These are phyloP conservation scores for Penicillium odoratum DNA, from an alignment of 495 filamentous ascomycete genomes.

Conservation along the genomic window DNA sequence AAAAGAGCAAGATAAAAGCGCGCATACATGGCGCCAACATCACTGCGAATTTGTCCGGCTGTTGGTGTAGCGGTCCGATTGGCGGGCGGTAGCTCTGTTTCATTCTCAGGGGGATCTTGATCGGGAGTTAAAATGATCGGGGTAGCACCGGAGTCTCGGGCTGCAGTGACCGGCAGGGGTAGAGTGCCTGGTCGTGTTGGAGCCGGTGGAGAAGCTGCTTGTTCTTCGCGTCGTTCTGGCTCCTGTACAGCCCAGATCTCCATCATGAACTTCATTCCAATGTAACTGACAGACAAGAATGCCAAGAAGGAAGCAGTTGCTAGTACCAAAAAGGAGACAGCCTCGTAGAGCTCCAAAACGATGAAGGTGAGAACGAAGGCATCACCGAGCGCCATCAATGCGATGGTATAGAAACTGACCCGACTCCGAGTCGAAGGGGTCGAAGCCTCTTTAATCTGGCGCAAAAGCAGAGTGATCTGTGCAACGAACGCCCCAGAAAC, in stretches of 20 bases:
- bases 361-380: slow-evolving; percentile 66
- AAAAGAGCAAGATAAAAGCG: slow-evolving; percentile 75
- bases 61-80: slow-evolving; percentile 32
- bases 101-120: slow-evolving; percentile 62
- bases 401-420: slow-evolving; percentile 85
- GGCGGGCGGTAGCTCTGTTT: slow-evolving; percentile 24
- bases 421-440: slow-evolving; percentile 93
- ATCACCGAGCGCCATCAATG: slow-evolving; percentile 84
- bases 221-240: slow-evolving; percentile 69
- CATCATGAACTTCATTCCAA: slow-evolving; percentile 81
- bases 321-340: slow-evolving; percentile 67
- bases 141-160: slow-evolving; percentile 48
- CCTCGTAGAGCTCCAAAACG: slow-evolving; percentile 61
- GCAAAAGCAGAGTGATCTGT: slow-evolving; percentile 73
- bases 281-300: slow-evolving; percentile 68
- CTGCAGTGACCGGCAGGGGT: slow-evolving; percentile 63
- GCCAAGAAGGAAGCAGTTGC: slow-evolving; percentile 68
- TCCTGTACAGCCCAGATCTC: slow-evolving; percentile 87
- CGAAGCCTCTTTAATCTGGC: slow-evolving; percentile 86
- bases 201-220: slow-evolving; percentile 26
- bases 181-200: slow-evolving; percentile 46
- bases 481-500: slow-evolving; percentile 63
- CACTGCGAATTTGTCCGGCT: slow-evolving; percentile 44
- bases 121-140: slow-evolving; percentile 83
- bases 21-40: slow-evolving; percentile 74